These are phyloP conservation scores for Annulohypoxylon truncatum DNA, from an alignment of 2,329 filamentous ascomycete genomes.

Conservation along the genomic window DNA sequence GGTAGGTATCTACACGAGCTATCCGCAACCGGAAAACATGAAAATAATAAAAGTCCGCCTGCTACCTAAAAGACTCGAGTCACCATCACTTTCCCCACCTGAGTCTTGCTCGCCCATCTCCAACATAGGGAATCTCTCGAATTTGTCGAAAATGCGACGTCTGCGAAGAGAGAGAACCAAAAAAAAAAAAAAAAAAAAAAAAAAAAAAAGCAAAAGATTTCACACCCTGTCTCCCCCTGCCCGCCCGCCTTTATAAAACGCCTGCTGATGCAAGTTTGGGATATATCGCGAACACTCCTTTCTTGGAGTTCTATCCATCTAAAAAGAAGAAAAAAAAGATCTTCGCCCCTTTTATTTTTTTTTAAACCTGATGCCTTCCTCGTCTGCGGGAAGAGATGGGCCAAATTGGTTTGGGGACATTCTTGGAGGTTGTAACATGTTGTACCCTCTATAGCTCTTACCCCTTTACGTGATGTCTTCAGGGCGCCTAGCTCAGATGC, in stretches of 20 bases:
- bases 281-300: conserved; percentile 30
- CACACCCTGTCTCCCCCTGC: background rate
- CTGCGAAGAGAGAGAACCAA: background rate
- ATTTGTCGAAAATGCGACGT: background rate
- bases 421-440: background rate
- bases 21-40: conserved; percentile 19
- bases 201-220: conserved; percentile 10
- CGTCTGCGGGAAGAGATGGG: background rate
- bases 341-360: conserved; percentile 1
- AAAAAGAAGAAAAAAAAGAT: conserved; percentile 8
- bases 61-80: conserved; percentile 1
- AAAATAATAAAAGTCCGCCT: background rate
- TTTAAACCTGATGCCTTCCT: background rate
- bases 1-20: conserved; percentile 14
- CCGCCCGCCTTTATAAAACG: conserved; percentile 29
- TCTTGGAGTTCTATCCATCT: conserved; percentile 28
- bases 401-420: background rate
- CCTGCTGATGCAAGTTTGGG: conserved; percentile 39
- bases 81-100: background rate
- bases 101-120: background rate
- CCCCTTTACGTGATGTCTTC: background rate
- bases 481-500: conserved; percentile 56
- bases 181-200: background rate
- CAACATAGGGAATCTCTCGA: background rate
- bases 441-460: background rate